Percentiles rank a stretch among this genome's conserved stretches.
phyloP scores from a whole-genome alignment of 352 stramenopile genomes.

The Phytophthora syringae region DNA sequence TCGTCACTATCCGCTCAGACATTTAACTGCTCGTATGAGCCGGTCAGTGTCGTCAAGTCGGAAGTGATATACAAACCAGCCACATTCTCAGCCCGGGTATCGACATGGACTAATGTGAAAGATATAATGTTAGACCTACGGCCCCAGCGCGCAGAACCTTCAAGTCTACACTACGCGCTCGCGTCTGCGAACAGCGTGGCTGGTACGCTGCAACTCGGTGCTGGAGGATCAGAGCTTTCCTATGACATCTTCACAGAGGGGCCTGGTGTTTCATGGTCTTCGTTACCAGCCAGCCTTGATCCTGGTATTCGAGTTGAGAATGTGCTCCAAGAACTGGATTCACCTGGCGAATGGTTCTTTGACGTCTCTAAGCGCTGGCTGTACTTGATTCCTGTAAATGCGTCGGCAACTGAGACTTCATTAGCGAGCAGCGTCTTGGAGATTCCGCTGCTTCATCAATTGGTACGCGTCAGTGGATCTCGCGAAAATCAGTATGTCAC shows the following conservation, averaged over 20 bases:
- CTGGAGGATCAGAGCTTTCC: constrained; percentile 61
- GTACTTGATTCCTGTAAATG: constrained; percentile 66
- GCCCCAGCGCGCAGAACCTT: constrained; percentile 31
- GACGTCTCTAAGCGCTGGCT: constrained; percentile 49
- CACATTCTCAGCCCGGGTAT: constrained; percentile 50
- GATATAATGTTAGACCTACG: constrained; percentile 40
- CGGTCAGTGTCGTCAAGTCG: constrained; percentile 22
- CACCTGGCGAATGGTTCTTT: constrained; percentile 75
- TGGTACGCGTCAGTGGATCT: constrained; percentile 66
- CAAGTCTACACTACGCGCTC: constrained; percentile 55
- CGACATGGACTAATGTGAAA: constrained; percentile 45
- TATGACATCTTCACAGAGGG: constrained; percentile 49
- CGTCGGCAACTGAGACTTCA: constrained; percentile 20
- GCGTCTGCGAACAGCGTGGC: constrained; percentile 25
- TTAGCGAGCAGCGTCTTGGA: constrained; percentile 46
- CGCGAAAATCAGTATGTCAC: constrained; percentile 58
- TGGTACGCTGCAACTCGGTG: constrained; percentile 40
- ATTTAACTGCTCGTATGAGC: constrained; percentile 48
- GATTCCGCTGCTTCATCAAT: constrained; percentile 66
- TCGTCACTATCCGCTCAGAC: constrained; percentile 18
- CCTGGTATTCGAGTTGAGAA: constrained; percentile 69
- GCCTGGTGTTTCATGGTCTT: constrained; percentile 8
- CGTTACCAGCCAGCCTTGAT: constrained; percentile 5
- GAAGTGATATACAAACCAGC: constrained; percentile 41
- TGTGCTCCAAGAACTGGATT: constrained; percentile 64